These are phyloP conservation scores for Metroxylon sagu DNA, from an alignment of 176 grass and related monocot species.

Conservation along the genomic window DNA sequence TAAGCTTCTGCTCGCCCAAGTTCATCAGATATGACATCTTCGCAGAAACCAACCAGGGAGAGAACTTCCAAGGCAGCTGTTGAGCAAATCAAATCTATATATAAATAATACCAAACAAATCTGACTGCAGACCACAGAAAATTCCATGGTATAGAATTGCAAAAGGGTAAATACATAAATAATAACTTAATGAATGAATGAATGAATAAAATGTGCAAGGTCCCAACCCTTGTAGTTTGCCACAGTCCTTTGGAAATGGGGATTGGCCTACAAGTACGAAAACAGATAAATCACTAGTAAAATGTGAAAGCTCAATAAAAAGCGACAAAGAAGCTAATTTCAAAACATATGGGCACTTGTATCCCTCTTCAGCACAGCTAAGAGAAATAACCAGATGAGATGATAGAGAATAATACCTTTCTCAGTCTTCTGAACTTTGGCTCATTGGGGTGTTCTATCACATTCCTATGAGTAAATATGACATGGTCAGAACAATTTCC, in stretches of 20 bases:
- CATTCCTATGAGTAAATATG: constrained; percentile 37
- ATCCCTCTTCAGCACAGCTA: no score
- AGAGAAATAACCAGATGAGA: neutral
- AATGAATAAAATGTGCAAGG: neutral
- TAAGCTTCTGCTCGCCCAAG: constrained; percentile 53
- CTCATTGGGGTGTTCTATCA: constrained; percentile 73
- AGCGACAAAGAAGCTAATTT: no score
- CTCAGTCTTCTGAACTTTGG: constrained; percentile 66
- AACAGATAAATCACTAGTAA: neutral
- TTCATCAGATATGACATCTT: constrained; percentile 62
- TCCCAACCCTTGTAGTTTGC: constrained; percentile 54
- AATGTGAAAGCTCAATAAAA: neutral
- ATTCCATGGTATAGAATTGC: neutral
- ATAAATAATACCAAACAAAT: neutral
- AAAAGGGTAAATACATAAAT: neutral
- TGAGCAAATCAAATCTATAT: neutral
- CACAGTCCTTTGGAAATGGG: constrained; percentile 70
- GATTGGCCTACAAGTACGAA: constrained; percentile 48
- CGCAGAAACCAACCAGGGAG: constrained; percentile 72
- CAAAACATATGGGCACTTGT: no score
- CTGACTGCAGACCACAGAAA: neutral
- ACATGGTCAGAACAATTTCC: neutral
- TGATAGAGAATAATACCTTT: constrained; percentile 41
- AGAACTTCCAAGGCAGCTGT: constrained; percentile 88
- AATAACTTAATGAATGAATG: neutral